Evolutionary conservation across 306 rosid genomes (phyloP), one percentile per base, ranked within the genome.

Genomic region (Quercus agrifolia): DNA sequence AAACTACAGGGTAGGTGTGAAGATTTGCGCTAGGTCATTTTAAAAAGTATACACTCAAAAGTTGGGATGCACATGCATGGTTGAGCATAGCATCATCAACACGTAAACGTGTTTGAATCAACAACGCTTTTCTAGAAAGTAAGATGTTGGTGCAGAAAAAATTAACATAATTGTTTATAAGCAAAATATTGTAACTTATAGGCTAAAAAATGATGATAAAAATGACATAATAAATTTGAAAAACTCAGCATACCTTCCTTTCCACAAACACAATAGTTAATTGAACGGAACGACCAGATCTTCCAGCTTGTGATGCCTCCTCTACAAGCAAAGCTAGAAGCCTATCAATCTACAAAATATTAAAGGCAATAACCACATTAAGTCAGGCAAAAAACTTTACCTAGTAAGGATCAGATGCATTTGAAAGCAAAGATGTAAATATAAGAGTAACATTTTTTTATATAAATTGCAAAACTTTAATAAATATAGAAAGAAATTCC

Each of bases 201-300:
- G 38, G 70, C 59, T 61, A 31, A 5, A 17, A 84, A 49, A 33
- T 77, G 61, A 77, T 46, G 54, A 59, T 14, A 61, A 18, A 64
- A 76, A 71, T 19, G 19, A 75, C 67, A 56, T 68, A 77, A 78
- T 33, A 74, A 71, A 30, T 18, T 52, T 25, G 6, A 33, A 52
- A 62, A 72, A 69, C 56, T 61, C 8, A 19, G 20, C 28, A 63
- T 85, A 92, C 97, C 96, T 92, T 92, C 82, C 97, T 91, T 75
- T 92, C 97, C 83, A 92, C 97, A 77, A 92, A 92, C 15, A 92
- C 97, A 69, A 92, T 92, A 54, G 96, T 92, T 75, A 92, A 81
- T 20, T 90, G 97, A 81, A 92, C 72, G 6, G 92, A 90, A 80
- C 87, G 94, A 54, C 94, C 92, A 66, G 85, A 55, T 71, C 80